Conservation (phyloP, 2,329 filamentous ascomycete genomes). For the Periconia digitata region DNA sequence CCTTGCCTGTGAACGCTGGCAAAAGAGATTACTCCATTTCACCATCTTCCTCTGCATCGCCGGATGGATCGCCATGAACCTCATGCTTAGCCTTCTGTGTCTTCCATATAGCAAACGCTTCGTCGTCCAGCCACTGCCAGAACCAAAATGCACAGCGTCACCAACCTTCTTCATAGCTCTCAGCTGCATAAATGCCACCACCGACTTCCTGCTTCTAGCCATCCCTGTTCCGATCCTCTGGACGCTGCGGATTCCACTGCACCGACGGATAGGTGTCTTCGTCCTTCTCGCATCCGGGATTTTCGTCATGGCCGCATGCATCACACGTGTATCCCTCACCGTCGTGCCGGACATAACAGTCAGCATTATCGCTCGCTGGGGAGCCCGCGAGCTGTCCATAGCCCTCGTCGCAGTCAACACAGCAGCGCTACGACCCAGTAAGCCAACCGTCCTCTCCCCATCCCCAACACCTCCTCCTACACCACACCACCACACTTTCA, state of each 20-base stretch:
- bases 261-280: conserved; percentile 10
- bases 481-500: neutral
- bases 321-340: conserved; percentile 14
- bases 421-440: conserved; percentile 12
- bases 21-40: conserved; percentile 8
- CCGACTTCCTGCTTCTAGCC: conserved; percentile 13
- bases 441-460: neutral
- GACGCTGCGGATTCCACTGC: conserved; percentile 13
- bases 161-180: conserved; percentile 10
- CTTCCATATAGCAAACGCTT: conserved; percentile 7
- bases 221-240: conserved; percentile 16
- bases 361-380: conserved; percentile 17
- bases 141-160: conserved; percentile 9
- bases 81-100: conserved; percentile 12
- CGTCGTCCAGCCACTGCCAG: conserved; percentile 9
- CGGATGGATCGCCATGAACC: conserved; percentile 5
- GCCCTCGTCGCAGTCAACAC: conserved; percentile 15
- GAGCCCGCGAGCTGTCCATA: conserved; percentile 14
- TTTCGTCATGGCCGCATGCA: conserved; percentile 16
- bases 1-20: conserved; percentile 13
- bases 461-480: neutral
- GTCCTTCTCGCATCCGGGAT: conserved; percentile 13
- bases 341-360: conserved; percentile 12
- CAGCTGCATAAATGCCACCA: conserved; percentile 15
- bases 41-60: conserved; percentile 9